Evolutionary conservation across 2,329 filamentous ascomycete genomes (phyloP).

Genomic region (Monosporascus sp.): DNA sequence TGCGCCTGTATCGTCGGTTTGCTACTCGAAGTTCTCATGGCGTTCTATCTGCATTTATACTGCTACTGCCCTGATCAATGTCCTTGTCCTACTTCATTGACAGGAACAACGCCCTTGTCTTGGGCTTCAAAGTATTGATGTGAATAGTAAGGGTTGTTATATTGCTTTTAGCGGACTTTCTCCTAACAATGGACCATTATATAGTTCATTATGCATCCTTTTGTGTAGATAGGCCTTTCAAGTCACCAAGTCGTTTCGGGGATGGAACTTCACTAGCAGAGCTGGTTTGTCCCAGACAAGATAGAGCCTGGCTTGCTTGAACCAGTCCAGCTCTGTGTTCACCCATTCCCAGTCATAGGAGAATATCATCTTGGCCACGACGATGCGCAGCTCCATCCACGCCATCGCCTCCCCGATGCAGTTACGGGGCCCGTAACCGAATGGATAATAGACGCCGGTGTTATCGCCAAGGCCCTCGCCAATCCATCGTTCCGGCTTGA

Average conservation of each 20-base stretch:
- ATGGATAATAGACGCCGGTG: constrained; percentile 12
- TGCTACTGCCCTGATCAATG: neutral
- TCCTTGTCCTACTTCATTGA: neutral
- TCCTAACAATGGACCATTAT: too few relatives aligned
- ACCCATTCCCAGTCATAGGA: constrained; percentile 14
- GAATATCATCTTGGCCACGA: constrained; percentile 20
- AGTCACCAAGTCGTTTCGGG: neutral
- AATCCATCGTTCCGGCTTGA: constrained; percentile 21
- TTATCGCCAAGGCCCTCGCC: neutral
- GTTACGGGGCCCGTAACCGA: constrained; percentile 17
- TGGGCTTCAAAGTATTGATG: too few relatives aligned
- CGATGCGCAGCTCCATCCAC: constrained; percentile 21
- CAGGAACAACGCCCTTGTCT: too few relatives aligned
- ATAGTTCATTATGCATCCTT: too few relatives aligned
- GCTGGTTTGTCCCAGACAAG: constrained; percentile 22
- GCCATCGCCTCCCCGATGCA: constrained; percentile 22
- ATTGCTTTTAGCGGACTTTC: too few relatives aligned
- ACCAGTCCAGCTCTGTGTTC: constrained; percentile 14
- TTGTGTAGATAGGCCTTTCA: too few relatives aligned
- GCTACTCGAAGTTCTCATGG: neutral
- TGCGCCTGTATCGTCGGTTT: too few relatives aligned
- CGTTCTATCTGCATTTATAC: too few relatives aligned
- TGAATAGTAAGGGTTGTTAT: too few relatives aligned
- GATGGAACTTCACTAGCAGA: constrained; percentile 16
- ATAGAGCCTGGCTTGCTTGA: constrained; percentile 13